Evolutionary conservation across 805 yeast genomes (phyloP), one percentile per base, ranked within the genome.

Genomic region (Lipomyces kockii): DNA sequence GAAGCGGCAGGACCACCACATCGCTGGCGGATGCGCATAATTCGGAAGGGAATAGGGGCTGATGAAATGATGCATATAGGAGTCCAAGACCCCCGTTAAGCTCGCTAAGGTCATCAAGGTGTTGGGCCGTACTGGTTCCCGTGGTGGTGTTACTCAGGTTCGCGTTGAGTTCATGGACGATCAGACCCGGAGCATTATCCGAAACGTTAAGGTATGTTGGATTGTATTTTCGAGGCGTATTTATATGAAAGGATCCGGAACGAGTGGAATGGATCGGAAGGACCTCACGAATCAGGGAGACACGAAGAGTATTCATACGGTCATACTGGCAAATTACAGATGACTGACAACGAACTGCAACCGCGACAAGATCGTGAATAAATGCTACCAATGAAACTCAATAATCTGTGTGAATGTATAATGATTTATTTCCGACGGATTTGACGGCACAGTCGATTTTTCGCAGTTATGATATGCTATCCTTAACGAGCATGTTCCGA

Each of bases 41-140:
- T 12, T 37, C 14, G 1, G 43, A 3, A 3, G 49, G 8, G 20
- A 7, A 14, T 49, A 22, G 5, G 14, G 35, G 29, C 25, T 46
- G 37, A 60, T 34, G 25, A 53, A 32, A 17, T 25, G 25, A 39
- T 20, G 9, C 32, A 20, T 32, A 27, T 51, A 76, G 83, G 83
- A 81, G 72, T 71, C 81, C 68, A 81, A 81, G 76, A 76, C 81
- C 69, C 97, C 97, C 83, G 98, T 94, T 81, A 95, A 97, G 87
- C 91, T 94, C 85, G 99, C 98, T 83, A 94, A 94, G 89, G 99
- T 94, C 82, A 92, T 92, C 86, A 95, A 94, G 88, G 98, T 94
- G 84, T 89, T 94, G 85, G 98, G 98, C 84, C 94, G 99, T 87
- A 94, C 99, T 89, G 99, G 99, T 83, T 94, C 99, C 83, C 94